A percentile compares a stretch with the other conserved stretches of the same genome.
These are phyloP conservation scores for Ampelomyces quisqualis DNA, from an alignment of 2,329 filamentous ascomycete species.

Conservation along the genomic window DNA sequence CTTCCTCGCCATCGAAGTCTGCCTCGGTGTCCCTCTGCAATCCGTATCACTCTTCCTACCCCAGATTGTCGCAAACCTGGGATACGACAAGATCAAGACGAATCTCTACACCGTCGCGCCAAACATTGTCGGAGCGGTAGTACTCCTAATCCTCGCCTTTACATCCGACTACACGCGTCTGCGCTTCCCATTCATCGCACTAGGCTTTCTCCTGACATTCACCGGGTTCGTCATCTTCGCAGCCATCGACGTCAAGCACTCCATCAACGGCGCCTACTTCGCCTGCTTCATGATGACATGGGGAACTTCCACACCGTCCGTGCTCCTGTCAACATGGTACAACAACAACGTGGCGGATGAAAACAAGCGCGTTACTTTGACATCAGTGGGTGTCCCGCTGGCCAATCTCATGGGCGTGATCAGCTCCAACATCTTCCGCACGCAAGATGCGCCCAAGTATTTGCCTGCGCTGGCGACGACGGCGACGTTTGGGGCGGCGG, in stretches of 20 bases:
- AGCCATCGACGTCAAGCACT: conserved; percentile 61
- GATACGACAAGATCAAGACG: conserved; percentile 61
- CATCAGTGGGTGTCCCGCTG: conserved; percentile 69
- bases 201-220: conserved; percentile 73
- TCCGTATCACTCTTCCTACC: conserved; percentile 60
- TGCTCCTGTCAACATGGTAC: conserved; percentile 69
- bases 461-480: conserved; percentile 65
- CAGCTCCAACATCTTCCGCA: conserved; percentile 66
- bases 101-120: conserved; percentile 82
- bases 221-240: conserved; percentile 78
- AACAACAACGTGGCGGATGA: conserved; percentile 83
- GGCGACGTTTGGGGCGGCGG: conserved; percentile 63
- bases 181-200: conserved; percentile 71
- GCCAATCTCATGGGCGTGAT: conserved; percentile 78
- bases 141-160: conserved; percentile 73
- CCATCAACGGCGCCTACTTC: conserved; percentile 70
- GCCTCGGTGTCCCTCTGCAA: conserved; percentile 60
- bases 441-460: conserved; percentile 66
- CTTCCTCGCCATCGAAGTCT: conserved; percentile 60
- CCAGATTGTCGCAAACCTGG: conserved; percentile 57
- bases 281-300: conserved; percentile 82
- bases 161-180: conserved; percentile 65
- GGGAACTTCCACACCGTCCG: conserved; percentile 73
- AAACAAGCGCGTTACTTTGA: conserved; percentile 68
- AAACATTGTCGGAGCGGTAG: conserved; percentile 70